Evolutionary conservation across 2,329 filamentous ascomycete species (phyloP), one percentile per base, ranked within the genome.

Genomic region (Nigrograna mackinnonii): DNA sequence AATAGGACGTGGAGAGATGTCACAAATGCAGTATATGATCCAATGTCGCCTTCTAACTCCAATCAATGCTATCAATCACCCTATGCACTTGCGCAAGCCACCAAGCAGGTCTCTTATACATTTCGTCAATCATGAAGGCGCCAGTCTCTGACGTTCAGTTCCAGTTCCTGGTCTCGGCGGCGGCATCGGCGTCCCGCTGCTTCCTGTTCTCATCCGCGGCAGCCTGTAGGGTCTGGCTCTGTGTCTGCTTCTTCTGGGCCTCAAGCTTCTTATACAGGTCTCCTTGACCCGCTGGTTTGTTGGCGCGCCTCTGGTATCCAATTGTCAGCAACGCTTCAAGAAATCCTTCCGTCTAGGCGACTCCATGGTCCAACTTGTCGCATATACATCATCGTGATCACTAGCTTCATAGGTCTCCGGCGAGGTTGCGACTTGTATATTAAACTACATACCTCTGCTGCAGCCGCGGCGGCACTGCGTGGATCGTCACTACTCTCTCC

Each of bases 201-300:
- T 79, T 75, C 42, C 83, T 71, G 60, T 91, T 87, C 42, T 84
- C 78, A 38, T 77, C 73, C 62, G 88, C 90, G 4, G 77, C 80
- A 51, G 87, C 79, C 49, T 84, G 82, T 36, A 95, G 72, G 1
- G 83, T 84, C 46, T 86, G 82, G 21, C 72, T 76, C 39, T 83
- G 79, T 6, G 86, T 90, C 72, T 89, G 83, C 55, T 82, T 84
- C 72, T 87, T 88, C 70, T 95, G 87, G 24, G 84, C 84, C 41
- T 85, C 80, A 12, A 96, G 75, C 62, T 91, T 84, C 22, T 88
- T 63, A 18, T 59, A 62, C 14, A 68, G 54, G 84, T 56, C 83
- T 72, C 71, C 68, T 74, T 60, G 47, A n/a, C n/a, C n/a, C 45
- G 68, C 71, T 35, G 77, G 64, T 22, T 80, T 79, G 54, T 84